Evolutionary conservation across 2,329 filamentous ascomycete species (phyloP).

Genomic region (Colletotrichum caudatum): DNA sequence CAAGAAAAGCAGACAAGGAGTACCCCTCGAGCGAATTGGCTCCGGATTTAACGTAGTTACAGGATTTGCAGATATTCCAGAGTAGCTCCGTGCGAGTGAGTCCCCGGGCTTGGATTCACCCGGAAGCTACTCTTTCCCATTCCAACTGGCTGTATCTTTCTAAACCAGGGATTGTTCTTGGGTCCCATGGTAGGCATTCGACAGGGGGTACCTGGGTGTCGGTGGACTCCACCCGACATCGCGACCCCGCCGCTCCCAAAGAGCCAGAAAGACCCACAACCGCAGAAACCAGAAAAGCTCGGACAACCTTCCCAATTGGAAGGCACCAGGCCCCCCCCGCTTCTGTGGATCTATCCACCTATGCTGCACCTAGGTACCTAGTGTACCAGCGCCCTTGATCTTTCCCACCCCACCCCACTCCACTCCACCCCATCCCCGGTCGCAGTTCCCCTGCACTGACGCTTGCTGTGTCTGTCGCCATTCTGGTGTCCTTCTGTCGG

Average conservation of each 20-base stretch:
- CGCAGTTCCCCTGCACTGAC: conserved; percentile 17
- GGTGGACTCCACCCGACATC: neutral
- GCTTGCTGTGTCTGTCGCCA: conserved; percentile 27
- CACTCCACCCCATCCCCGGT: neutral
- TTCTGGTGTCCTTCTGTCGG: conserved; percentile 26
- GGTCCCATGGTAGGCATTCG: neutral
- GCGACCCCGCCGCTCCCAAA: conserved; percentile 20
- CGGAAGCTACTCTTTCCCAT: conserved; percentile 2
- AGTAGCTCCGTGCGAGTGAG: conserved; percentile 39
- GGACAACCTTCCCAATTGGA: conserved; percentile 42
- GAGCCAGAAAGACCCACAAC: neutral
- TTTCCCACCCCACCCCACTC: conserved; percentile 9
- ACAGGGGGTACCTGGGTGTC: conserved; percentile 10
- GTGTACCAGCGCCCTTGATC: conserved; percentile 10
- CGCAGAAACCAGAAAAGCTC: conserved; percentile 39
- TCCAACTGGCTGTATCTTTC: conserved; percentile 1
- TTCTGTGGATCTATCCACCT: conserved; percentile 22
- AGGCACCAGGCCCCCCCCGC: conserved; percentile 35
- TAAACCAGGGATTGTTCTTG: conserved; percentile 6
- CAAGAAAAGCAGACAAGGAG: conserved; percentile 12
- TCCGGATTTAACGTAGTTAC: conserved; percentile 9
- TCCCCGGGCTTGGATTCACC: conserved; percentile 7
- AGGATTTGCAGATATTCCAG: conserved; percentile 15
- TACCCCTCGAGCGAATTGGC: conserved; percentile 14
- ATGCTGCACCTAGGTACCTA: neutral